phyloP scores from a whole-genome alignment of 495 filamentous ascomycete genomes.

The Tetracladium setigerum region DNA sequence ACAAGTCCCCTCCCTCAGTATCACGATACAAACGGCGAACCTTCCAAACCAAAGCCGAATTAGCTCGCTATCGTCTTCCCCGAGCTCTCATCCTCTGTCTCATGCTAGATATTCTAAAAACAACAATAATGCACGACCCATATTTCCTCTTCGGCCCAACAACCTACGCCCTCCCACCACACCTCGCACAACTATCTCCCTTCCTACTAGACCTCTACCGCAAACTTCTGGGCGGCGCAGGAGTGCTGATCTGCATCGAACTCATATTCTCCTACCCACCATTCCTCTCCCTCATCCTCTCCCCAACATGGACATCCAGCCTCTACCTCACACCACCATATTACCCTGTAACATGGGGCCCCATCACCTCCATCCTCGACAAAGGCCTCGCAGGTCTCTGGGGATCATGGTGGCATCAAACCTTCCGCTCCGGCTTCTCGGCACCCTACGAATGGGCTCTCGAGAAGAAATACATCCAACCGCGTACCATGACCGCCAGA shows the following conservation, averaged over 20 bases:
- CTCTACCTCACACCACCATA: slow-evolving; percentile 53
- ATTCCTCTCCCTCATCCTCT: slow-evolving; percentile 44
- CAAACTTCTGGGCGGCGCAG: slow-evolving; percentile 37
- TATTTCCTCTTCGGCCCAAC: slow-evolving; percentile 58
- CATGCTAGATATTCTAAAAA: slow-evolving; percentile 56
- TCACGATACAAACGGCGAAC: slow-evolving; percentile 27
- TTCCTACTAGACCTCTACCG: slow-evolving; percentile 39
- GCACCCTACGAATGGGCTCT: slow-evolving; percentile 46
- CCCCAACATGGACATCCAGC: slow-evolving; percentile 33
- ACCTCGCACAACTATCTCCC: slow-evolving; percentile 33
- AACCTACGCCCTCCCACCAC: slow-evolving; percentile 34
- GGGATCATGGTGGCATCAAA: slow-evolving; percentile 85
- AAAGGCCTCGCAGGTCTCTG: slow-evolving; percentile 69
- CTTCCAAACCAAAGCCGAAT: slow-evolving; percentile 29
- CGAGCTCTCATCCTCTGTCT: slow-evolving; percentile 49
- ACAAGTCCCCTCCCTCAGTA: slow-evolving; percentile 8
- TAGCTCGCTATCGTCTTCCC: slow-evolving; percentile 40
- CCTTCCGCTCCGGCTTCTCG: slow-evolving; percentile 67
- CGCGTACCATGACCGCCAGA: slow-evolving; percentile 9
- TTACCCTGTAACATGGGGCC: slow-evolving; percentile 58
- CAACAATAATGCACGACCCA: slow-evolving; percentile 59
- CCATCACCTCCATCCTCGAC: slow-evolving; percentile 45
- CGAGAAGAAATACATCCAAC: slow-evolving; percentile 24
- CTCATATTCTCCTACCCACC: slow-evolving; percentile 32
- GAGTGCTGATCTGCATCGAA: slow-evolving; percentile 42